Evolutionary conservation across 495 filamentous ascomycete genomes (phyloP).

Genomic region (Penicillium cinerascens): DNA sequence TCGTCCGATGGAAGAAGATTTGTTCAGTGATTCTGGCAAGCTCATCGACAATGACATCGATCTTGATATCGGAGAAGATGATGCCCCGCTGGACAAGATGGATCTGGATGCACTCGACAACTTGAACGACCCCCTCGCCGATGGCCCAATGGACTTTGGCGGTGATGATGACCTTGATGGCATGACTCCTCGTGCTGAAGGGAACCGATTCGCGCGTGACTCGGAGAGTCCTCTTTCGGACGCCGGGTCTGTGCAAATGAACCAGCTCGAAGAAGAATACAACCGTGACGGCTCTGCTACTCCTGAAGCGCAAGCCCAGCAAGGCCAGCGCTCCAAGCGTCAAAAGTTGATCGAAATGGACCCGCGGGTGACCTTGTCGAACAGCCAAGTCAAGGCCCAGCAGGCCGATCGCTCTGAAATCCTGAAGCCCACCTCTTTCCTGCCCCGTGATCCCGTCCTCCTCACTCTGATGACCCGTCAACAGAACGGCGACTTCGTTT

Average conservation of each 20-base stretch:
- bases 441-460: constrained; percentile 81
- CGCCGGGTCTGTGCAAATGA: constrained; percentile 29
- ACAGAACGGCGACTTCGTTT: constrained; percentile 82
- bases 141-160: constrained; percentile 46
- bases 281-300: constrained; percentile 45
- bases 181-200: constrained; percentile 49
- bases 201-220: constrained; percentile 61
- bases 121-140: constrained; percentile 27
- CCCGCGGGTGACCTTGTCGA: constrained; percentile 55
- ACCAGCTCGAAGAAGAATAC: constrained; percentile 60
- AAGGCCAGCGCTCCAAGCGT: constrained; percentile 70
- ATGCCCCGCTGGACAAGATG: constrained; percentile 43
- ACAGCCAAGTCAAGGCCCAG: constrained; percentile 66
- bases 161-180: constrained; percentile 41
- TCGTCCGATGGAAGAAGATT: constrained; percentile 64
- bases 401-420: constrained; percentile 78
- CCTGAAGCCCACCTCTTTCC: constrained; percentile 69
- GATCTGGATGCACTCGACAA: constrained; percentile 32
- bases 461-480: constrained; percentile 87
- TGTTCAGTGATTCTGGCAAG: constrained; percentile 63
- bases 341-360: constrained; percentile 72
- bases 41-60: constrained; percentile 44
- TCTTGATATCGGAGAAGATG: constrained; percentile 54
- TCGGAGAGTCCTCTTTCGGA: constrained; percentile 44
- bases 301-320: constrained; percentile 57